phyloP scores from a whole-genome alignment of 768 basidiomycete genomes.

The Cyclocybe cylindracea region DNA sequence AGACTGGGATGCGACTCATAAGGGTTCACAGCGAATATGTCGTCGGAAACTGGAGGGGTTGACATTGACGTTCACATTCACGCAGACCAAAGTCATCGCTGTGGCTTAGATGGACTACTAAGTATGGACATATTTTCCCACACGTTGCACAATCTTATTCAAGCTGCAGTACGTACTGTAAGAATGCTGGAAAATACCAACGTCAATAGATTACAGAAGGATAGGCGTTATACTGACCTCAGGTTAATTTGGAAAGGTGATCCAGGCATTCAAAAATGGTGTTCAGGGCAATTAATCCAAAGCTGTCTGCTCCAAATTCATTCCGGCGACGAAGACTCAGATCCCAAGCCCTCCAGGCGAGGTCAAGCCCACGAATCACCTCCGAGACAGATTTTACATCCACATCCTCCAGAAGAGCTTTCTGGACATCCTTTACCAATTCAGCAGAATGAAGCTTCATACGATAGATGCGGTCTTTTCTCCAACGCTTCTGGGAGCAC shows the following conservation, averaged over 20 bases:
- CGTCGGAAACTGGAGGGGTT: conserved; percentile 19
- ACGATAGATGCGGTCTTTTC: conserved; percentile 56
- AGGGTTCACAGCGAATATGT: conserved; percentile 63
- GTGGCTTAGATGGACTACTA: not conserved
- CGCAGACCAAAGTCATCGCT: not conserved
- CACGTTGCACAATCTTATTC: not conserved
- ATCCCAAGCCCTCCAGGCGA: conserved; percentile 69
- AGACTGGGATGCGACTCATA: conserved; percentile 73
- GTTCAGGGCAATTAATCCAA: conserved; percentile 65
- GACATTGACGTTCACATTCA: conserved; percentile 9
- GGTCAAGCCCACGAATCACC: conserved; percentile 41
- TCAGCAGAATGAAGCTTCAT: conserved; percentile 60
- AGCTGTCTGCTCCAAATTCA: conserved; percentile 60
- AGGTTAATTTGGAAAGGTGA: not conserved
- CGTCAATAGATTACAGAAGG: not conserved
- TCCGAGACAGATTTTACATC: conserved; percentile 25
- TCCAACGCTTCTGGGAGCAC: conserved; percentile 61
- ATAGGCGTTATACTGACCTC: not conserved
- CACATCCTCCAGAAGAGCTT: conserved; percentile 31
- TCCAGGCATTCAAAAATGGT: conserved; percentile 62
- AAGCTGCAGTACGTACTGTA: not conserved
- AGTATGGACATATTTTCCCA: not conserved
- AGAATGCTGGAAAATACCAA: not conserved
- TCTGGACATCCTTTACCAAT: conserved; percentile 53
- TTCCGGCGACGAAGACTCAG: conserved; percentile 43